These are phyloP conservation scores for Xylariaceae sp. DNA, from an alignment of 2,329 filamentous ascomycete genomes.

Conservation along the genomic window DNA sequence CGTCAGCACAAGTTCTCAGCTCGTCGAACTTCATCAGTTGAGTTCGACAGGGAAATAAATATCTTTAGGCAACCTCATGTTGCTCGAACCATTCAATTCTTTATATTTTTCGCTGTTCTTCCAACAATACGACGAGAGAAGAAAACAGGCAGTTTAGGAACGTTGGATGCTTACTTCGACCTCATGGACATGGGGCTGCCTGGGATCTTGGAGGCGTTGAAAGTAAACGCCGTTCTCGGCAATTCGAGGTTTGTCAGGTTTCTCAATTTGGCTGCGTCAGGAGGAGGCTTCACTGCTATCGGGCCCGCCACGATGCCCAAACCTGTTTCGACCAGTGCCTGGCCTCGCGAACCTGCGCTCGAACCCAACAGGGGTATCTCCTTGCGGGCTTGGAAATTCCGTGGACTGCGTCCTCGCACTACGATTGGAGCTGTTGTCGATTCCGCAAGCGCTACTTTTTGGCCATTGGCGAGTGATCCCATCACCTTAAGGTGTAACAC, in stretches of 20 bases:
- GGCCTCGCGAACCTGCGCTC: conserved; percentile 74
- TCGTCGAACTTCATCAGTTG: neutral
- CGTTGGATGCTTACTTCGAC: conserved; percentile 51
- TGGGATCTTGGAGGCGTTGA: conserved; percentile 55
- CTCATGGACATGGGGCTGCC: conserved; percentile 54
- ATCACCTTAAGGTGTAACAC: conserved; percentile 83
- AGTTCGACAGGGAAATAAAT: no score
- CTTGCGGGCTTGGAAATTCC: conserved; percentile 92
- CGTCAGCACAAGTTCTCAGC: conserved; percentile 27
- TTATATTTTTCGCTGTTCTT: no score
- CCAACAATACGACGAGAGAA: neutral
- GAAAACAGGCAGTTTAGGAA: conserved; percentile 4
- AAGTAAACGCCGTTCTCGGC: conserved; percentile 57
- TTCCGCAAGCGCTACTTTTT: conserved; percentile 77
- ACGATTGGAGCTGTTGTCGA: conserved; percentile 88
- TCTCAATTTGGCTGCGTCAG: conserved; percentile 50
- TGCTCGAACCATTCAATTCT: no score
- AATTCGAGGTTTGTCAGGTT: conserved; percentile 51
- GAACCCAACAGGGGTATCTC: conserved; percentile 82
- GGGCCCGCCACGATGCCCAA: conserved; percentile 59
- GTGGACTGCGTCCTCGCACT: conserved; percentile 85
- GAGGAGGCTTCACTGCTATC: conserved; percentile 47
- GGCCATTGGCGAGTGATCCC: conserved; percentile 79
- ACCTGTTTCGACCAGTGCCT: conserved; percentile 65
- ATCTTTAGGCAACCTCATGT: no score